A percentile compares a stretch with the other conserved stretches of the same genome.
These are phyloP conservation scores for Clitopilus hobsonii DNA, from an alignment of 768 basidiomycete species.

Conservation along the genomic window DNA sequence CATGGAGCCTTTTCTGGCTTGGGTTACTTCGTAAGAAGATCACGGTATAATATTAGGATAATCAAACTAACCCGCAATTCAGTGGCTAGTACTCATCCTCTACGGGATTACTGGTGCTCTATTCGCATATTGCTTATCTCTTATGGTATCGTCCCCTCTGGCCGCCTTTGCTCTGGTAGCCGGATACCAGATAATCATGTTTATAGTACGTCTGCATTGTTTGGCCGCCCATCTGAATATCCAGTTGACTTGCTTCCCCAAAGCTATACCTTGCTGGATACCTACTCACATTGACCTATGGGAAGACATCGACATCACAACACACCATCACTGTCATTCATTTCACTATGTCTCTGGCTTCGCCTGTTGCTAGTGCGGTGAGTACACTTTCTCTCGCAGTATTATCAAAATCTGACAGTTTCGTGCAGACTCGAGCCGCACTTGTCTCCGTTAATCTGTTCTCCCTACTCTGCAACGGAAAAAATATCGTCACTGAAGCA, in stretches of 20 bases:
- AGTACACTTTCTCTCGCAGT: constrained; percentile 25
- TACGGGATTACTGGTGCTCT: constrained; percentile 68
- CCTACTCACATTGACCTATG: constrained; percentile 70
- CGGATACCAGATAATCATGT: constrained; percentile 70
- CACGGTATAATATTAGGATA: too few relatives aligned
- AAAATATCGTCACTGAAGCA: constrained; percentile 35
- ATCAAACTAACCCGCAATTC: background rate
- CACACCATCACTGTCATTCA: constrained; percentile 60
- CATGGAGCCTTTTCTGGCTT: constrained; percentile 61
- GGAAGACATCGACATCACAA: constrained; percentile 49
- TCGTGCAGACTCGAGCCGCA: constrained; percentile 55
- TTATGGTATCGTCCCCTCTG: constrained; percentile 59
- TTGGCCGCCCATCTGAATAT: background rate
- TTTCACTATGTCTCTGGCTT: constrained; percentile 62
- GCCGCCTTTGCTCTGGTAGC: constrained; percentile 72
- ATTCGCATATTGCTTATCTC: constrained; percentile 63
- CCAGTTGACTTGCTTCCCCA: background rate
- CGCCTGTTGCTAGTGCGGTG: constrained; percentile 68
- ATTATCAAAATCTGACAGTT: too few relatives aligned
- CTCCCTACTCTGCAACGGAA: constrained; percentile 63
- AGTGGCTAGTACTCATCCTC: constrained; percentile 71
- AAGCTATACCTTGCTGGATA: constrained; percentile 66
- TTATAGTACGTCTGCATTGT: constrained; percentile 57
- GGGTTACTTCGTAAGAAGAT: constrained; percentile 49
- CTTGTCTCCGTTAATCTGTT: constrained; percentile 79